Percentiles rank a stretch among this genome's conserved stretches.
Evolutionary conservation across 257 asterid genomes (phyloP).

Genomic region (Verbascum thapsus): DNA sequence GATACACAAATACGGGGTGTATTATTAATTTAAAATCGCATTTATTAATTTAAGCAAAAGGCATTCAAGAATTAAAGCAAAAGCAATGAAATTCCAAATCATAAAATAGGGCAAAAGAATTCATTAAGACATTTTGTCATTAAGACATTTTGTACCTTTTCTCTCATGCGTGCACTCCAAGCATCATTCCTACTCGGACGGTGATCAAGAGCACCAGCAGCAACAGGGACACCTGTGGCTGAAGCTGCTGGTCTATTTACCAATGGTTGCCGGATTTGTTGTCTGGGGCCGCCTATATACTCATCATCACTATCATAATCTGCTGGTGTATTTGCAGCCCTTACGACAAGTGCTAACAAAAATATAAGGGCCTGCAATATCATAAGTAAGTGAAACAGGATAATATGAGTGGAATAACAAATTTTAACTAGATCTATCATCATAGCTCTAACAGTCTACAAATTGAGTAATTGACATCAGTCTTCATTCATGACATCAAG

Average conservation of each 20-base stretch:
- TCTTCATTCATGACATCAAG: slow-evolving; percentile 10
- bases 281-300: slow-evolving; percentile 74
- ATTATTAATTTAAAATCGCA: too few relatives aligned
- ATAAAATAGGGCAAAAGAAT: not conserved
- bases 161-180: slow-evolving; percentile 98
- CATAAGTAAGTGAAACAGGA: slow-evolving; percentile 14
- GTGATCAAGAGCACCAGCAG: slow-evolving; percentile 71
- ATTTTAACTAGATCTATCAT: not conserved
- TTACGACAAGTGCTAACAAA: slow-evolving; percentile 82
- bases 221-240: slow-evolving; percentile 73
- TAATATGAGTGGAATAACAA: slow-evolving; percentile 8
- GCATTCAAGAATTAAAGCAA: too few relatives aligned
- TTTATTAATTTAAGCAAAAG: too few relatives aligned
- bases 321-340: slow-evolving; percentile 88
- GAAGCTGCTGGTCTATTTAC: slow-evolving; percentile 67
- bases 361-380: slow-evolving; percentile 83
- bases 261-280: slow-evolving; percentile 86
- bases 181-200: slow-evolving; percentile 96
- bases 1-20: too few relatives aligned
- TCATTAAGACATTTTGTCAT: too few relatives aligned
- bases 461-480: not conserved
- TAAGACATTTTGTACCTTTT: slow-evolving; percentile 58
- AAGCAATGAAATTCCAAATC: too few relatives aligned
- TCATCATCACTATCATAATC: slow-evolving; percentile 98
- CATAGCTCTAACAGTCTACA: not conserved